Evolutionary conservation across 306 rosid genomes (phyloP).

Genomic region (Fragaria iinumae): DNA sequence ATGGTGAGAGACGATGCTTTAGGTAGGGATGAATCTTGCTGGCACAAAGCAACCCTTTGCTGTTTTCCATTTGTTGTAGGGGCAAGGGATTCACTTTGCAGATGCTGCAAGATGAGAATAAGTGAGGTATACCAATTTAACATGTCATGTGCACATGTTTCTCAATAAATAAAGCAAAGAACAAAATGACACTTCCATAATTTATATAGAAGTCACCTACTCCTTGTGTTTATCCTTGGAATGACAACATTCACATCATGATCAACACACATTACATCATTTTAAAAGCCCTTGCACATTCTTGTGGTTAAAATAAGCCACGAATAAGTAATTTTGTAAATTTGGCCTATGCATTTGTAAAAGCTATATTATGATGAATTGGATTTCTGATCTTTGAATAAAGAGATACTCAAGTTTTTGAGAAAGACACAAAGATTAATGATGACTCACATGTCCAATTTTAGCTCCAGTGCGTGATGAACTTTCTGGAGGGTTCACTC

Average conservation of each 20-base stretch:
- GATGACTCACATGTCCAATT: slow-evolving; percentile 27
- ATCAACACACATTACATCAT: neutral
- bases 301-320: neutral
- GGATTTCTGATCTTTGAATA: neutral
- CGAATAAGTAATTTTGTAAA: neutral
- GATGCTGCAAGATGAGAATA: slow-evolving; percentile 41
- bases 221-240: neutral
- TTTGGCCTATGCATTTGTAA: neutral
- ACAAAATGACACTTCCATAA: neutral
- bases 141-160: neutral
- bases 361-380: neutral
- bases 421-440: neutral
- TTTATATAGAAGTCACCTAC: neutral
- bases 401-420: neutral
- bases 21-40: slow-evolving; percentile 35
- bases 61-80: slow-evolving; percentile 38
- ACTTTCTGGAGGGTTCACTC: slow-evolving; percentile 7
- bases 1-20: slow-evolving; percentile 43
- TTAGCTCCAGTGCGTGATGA: neutral
- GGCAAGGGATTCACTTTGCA: slow-evolving; percentile 41
- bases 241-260: neutral
- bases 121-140: neutral
- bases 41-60: slow-evolving; percentile 26
- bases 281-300: neutral
- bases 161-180: neutral